Evolutionary conservation across 345 rosid species (phyloP).

Genomic region (Trapa incisa): DNA sequence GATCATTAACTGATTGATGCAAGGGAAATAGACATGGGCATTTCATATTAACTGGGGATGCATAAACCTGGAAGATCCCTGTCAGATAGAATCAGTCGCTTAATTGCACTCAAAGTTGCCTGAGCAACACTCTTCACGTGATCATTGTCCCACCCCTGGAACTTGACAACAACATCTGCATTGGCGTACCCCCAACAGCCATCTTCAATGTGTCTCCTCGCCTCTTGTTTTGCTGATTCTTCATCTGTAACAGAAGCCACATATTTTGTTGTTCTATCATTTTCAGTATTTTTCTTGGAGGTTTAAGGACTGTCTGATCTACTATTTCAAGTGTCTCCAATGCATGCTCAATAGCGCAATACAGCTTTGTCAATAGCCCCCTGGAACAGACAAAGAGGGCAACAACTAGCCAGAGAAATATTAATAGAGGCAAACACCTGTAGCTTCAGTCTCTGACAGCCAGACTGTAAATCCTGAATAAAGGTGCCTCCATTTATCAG

Average conservation of each 20-base stretch:
- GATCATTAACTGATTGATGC: background rate
- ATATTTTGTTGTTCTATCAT: background rate
- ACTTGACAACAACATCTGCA: conserved; percentile 82
- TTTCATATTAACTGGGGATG: background rate
- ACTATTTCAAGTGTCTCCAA: too few species aligned
- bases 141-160: conserved; percentile 68
- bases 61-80: conserved; percentile 65
- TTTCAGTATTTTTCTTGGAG: background rate
- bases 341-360: too few species aligned
- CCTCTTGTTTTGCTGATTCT: conserved; percentile 70
- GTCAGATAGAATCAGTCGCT: conserved; percentile 61
- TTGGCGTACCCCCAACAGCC: conserved; percentile 53
- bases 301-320: background rate
- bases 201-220: conserved; percentile 35
- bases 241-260: conserved; percentile 34
- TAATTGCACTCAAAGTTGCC: conserved; percentile 79
- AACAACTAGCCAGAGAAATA: background rate
- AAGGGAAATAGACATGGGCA: background rate
- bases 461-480: conserved; percentile 78
- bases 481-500: conserved; percentile 64
- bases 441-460: conserved; percentile 73
- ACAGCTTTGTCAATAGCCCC: background rate
- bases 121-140: conserved; percentile 73
- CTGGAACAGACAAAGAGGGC: background rate
- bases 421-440: conserved; percentile 25